These are phyloP conservation scores for Acanthamoeba polyphaga DNA, from an alignment of 208 protist species.

Conservation along the genomic window DNA sequence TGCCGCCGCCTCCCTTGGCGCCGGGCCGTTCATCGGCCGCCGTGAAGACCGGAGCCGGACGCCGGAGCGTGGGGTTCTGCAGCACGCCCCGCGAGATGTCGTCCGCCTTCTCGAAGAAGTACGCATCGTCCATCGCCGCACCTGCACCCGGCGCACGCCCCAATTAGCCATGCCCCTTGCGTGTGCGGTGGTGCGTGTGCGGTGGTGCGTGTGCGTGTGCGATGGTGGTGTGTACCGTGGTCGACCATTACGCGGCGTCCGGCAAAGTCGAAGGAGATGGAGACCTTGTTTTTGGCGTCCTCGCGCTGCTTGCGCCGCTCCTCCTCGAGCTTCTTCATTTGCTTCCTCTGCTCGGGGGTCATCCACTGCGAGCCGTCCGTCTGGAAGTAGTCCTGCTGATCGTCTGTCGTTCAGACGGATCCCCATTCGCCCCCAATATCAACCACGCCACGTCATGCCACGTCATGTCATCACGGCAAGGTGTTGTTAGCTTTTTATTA, in stretches of 20 bases:
- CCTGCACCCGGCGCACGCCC: not conserved
- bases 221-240: not conserved
- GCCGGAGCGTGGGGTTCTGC: conserved; percentile 19
- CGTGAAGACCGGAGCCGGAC: conserved; percentile 22
- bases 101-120: conserved; percentile 58
- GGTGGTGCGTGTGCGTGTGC: not conserved
- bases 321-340: conserved; percentile 71
- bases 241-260: conserved; percentile 41
- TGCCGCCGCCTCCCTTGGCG: not conserved
- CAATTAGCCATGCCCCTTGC: not conserved
- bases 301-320: conserved; percentile 9
- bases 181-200: too few species aligned
- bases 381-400: conserved; percentile 72
- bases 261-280: conserved; percentile 70
- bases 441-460: too few species aligned
- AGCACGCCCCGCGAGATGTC: conserved; percentile 18
- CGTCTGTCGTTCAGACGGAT: not conserved
- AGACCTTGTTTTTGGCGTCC: conserved; percentile 27
- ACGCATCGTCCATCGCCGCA: not conserved
- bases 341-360: conserved; percentile 54
- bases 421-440: too few species aligned
- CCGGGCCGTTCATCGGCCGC: not conserved
- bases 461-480: too few species aligned
- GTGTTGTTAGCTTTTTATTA: too few species aligned
- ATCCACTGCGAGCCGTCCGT: conserved; percentile 58